Conservation (phyloP, 2,329 filamentous ascomycete genomes). For the Aspergillus felis region DNA sequence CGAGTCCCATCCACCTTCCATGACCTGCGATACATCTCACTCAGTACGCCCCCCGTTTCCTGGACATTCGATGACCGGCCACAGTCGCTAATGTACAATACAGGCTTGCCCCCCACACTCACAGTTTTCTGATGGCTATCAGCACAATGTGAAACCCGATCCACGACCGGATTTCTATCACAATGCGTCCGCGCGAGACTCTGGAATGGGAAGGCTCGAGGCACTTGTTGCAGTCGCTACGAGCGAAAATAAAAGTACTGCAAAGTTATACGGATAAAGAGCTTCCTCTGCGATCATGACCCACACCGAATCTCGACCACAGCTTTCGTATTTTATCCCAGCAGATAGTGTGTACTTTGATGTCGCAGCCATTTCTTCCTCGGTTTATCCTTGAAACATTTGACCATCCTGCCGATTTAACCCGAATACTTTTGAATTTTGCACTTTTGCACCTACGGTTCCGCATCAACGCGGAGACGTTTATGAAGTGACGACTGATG, state of each 20-base stretch:
- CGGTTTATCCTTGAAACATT: conserved; percentile 4
- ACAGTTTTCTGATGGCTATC: conserved; percentile 28
- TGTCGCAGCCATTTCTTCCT: background rate
- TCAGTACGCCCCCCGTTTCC: conserved; percentile 36
- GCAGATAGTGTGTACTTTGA: background rate
- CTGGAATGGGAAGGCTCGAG: conserved; percentile 47
- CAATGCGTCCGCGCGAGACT: conserved; percentile 25
- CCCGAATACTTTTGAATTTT: background rate
- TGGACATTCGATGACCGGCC: conserved; percentile 21
- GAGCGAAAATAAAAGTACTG: conserved; percentile 40
- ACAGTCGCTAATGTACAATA: conserved; percentile 27
- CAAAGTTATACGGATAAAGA: conserved; percentile 30
- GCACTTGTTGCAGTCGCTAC: conserved; percentile 50
- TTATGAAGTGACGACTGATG: conserved; percentile 38
- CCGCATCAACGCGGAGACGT: conserved; percentile 13
- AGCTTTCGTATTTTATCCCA: background rate
- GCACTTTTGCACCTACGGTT: conserved; percentile 6
- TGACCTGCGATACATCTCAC: conserved; percentile 34
- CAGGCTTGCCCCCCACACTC: conserved; percentile 32
- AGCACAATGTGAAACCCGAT: conserved; percentile 24
- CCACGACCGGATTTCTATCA: conserved; percentile 26
- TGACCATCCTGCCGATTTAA: conserved; percentile 9
- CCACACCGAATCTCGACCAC: background rate
- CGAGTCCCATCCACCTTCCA: conserved; percentile 38
- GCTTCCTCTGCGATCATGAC: conserved; percentile 5